These are phyloP conservation scores for Fusarium multiceps DNA, from an alignment of 2,329 filamentous ascomycete genomes.

Conservation along the genomic window DNA sequence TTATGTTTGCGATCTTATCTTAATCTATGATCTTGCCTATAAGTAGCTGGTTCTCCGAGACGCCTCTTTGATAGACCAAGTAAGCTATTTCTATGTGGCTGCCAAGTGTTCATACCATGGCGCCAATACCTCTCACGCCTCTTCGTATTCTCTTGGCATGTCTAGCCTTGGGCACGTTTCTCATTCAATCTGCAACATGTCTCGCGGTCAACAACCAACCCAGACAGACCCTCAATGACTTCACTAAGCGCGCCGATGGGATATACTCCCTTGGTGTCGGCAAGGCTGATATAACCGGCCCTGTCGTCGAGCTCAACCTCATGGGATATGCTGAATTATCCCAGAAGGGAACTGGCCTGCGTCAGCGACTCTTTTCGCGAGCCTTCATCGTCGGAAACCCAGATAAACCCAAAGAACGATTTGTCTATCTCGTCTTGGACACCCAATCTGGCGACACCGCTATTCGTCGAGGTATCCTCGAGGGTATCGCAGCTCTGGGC, in stretches of 20 bases:
- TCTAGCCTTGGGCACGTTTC: not conserved
- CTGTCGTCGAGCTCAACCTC: conserved; percentile 17
- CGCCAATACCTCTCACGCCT: not conserved
- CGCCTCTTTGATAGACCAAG: not conserved
- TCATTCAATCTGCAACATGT: not conserved
- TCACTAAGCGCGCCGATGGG: not conserved
- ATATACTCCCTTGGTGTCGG: conserved; percentile 6
- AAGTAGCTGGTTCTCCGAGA: not conserved
- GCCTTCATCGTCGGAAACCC: conserved; percentile 6
- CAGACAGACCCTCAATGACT: fast-evolving
- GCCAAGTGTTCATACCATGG: not conserved
- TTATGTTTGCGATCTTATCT: not conserved
- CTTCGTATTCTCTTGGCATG: not conserved
- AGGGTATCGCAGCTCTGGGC: not conserved
- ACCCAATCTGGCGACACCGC: conserved; percentile 3
- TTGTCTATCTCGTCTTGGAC: conserved; percentile 4
- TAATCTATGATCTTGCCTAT: not conserved
- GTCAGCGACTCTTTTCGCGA: not conserved
- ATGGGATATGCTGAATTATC: conserved; percentile 15
- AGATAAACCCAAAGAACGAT: not conserved
- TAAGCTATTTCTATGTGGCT: not conserved
- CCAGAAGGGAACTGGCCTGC: conserved; percentile 2
- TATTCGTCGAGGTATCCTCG: not conserved
- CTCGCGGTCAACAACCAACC: not conserved
- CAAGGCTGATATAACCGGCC: conserved; percentile 9